Evolutionary conservation across 2,329 filamentous ascomycete genomes (phyloP).

Genomic region (Lachnellula arida): DNA sequence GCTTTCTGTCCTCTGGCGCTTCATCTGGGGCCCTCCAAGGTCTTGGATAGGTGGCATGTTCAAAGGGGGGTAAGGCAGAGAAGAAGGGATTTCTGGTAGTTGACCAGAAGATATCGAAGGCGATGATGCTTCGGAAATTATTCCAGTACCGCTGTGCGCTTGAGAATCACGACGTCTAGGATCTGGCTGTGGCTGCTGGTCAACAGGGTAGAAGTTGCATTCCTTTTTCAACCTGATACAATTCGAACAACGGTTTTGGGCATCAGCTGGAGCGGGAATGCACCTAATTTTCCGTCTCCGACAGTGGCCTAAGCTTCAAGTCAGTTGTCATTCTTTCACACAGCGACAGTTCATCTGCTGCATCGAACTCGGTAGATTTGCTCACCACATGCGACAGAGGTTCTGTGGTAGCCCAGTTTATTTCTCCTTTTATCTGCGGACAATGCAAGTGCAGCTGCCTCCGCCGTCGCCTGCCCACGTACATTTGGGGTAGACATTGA

Average conservation of each 20-base stretch:
- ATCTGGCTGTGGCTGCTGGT: conserved; percentile 57
- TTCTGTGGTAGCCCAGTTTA: conserved; percentile 92
- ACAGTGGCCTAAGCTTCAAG: conserved; percentile 65
- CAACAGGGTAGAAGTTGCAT: conserved; percentile 87
- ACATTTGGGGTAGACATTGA: conserved; percentile 48
- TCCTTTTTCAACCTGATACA: conserved; percentile 94
- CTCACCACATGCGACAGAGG: conserved; percentile 93
- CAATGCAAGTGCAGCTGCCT: conserved; percentile 29
- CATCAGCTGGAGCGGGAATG: conserved; percentile 68
- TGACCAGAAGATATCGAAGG: conserved; percentile 42
- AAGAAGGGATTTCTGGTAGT: conserved; percentile 38
- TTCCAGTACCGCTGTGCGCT: conserved; percentile 28
- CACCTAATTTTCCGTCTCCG: conserved; percentile 92
- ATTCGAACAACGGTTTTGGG: conserved; percentile 76
- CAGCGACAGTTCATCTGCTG: conserved; percentile 11
- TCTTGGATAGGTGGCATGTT: conserved; percentile 42
- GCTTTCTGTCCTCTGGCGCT: conserved; percentile 34
- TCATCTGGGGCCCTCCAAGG: conserved; percentile 41
- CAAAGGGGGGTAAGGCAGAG: conserved; percentile 40
- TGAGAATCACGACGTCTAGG: conserved; percentile 40
- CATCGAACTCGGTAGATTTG: conserved; percentile 25
- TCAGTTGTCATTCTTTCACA: conserved; percentile 14
- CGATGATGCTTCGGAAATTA: conserved; percentile 44
- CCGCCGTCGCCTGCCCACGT: conserved; percentile 36
- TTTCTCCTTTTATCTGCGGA: conserved; percentile 69